These are phyloP conservation scores for Hygrocybe coccinea DNA, from an alignment of 768 basidiomycete species.

Conservation along the genomic window DNA sequence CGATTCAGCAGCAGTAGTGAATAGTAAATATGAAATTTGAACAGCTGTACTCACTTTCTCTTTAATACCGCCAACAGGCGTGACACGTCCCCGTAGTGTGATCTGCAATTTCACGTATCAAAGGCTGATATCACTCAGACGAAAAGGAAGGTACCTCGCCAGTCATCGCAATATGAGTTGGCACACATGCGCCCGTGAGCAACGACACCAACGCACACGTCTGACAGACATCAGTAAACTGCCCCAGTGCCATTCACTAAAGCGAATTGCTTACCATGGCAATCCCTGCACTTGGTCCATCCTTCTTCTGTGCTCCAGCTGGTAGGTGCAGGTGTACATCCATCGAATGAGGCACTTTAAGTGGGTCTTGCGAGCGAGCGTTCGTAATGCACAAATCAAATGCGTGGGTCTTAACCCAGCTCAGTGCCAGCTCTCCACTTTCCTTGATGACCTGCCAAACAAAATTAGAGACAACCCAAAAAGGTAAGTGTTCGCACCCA, in stretches of 20 bases:
- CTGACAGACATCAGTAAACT: constrained; percentile 28
- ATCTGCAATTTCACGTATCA: constrained; percentile 39
- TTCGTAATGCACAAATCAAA: constrained; percentile 76
- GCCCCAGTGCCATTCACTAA: not conserved
- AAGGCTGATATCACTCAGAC: not conserved
- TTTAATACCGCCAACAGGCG: constrained; percentile 85
- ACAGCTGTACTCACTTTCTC: constrained; percentile 68
- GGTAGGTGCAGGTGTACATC: constrained; percentile 90
- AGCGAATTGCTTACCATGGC: constrained; percentile 58
- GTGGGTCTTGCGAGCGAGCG: constrained; percentile 61
- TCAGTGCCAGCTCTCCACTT: constrained; percentile 83
- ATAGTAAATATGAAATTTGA: not conserved
- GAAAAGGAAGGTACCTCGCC: constrained; percentile 59
- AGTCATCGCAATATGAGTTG: constrained; percentile 78
- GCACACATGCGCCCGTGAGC: constrained; percentile 69
- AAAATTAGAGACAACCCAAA: not conserved
- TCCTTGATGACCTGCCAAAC: constrained; percentile 73
- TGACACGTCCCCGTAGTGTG: constrained; percentile 76
- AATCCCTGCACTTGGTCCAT: constrained; percentile 86
- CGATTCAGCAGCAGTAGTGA: constrained; percentile 1
- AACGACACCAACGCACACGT: constrained; percentile 85
- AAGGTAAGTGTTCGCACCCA: constrained; percentile 23
- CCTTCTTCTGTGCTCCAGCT: constrained; percentile 87
- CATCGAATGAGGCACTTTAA: constrained; percentile 65
- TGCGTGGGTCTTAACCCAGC: constrained; percentile 87